Base-by-base conservation (phyloP, 2,329 filamentous ascomycete genomes). In the Phyllosticta citribraziliensis region DNA sequence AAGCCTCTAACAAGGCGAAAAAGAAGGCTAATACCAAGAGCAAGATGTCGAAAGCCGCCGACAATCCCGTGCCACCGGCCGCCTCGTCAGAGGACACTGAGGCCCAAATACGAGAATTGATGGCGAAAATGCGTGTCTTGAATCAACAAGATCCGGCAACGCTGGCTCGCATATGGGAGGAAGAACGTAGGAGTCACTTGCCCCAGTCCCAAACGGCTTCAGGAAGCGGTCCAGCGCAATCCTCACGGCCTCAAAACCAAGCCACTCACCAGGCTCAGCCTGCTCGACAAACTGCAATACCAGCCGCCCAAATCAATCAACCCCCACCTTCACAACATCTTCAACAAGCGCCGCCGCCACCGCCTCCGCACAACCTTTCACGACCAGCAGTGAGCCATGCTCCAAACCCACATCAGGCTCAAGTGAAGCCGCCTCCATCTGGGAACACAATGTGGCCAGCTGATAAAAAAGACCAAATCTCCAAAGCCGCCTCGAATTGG, bases 61-160 rank as follows among this genome's bases (percentile, higher is more conserved):
- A 52, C 27, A 61, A 60, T 47, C 66, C 65, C 19, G 10, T 19
- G 8, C 17, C 55, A 24, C 25, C 30, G 17, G 30, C 27, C 24
- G 10, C 55, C 20, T 5, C 27, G 22, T 5, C 64, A 2, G 17
- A 54, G 19, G 66, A 66, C 10, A 72, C 73, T 47, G 72, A 80
- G 63, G 69, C 71, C 1, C 78, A 83, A 65, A 81, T 84, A 70
- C 77, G 79, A 61, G 73, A 73, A 1, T 79, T 84, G 76, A 80
- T 84, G 70, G 76, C 80, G 40, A 82, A 80, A 65, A 84, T 85
- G 80, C 75, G 81, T 50, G 78, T 83, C 63, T 78, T 82, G 62
- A 82, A 83, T 63, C 71, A 72, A 25, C 79, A 80, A 66, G 80
- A 85, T 65, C 83, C 83, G 3, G 70, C 72, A 11, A 73, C 83